phyloP scores from a whole-genome alignment of 495 filamentous ascomycete species.

The Aspergillus baeticus region DNA sequence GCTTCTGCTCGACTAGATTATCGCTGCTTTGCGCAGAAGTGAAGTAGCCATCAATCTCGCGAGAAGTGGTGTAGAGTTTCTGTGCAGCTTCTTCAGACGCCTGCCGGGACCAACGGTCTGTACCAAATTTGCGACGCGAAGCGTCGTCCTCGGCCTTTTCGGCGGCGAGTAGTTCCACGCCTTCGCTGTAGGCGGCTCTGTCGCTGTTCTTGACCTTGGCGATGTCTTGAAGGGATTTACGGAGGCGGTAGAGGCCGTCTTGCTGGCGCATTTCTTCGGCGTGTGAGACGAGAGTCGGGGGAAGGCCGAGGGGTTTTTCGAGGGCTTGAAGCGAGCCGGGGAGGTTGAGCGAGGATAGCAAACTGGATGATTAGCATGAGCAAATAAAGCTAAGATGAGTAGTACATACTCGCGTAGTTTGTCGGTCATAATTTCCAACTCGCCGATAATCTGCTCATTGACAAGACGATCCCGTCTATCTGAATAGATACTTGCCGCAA shows the following conservation, averaged over 20 bases:
- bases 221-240: constrained; percentile 78
- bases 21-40: constrained; percentile 82
- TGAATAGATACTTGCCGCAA: constrained; percentile 93
- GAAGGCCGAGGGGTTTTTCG: constrained; percentile 92
- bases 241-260: constrained; percentile 73
- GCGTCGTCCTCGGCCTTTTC: constrained; percentile 82
- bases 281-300: constrained; percentile 77
- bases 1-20: constrained; percentile 73
- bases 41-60: constrained; percentile 85
- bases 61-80: constrained; percentile 72
- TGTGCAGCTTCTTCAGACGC: constrained; percentile 66
- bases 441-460: constrained; percentile 79
- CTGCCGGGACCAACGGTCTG: constrained; percentile 76
- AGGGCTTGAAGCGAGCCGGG: constrained; percentile 92
- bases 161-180: constrained; percentile 67
- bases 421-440: constrained; percentile 79
- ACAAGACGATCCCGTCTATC: constrained; percentile 86
- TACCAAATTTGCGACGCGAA: constrained; percentile 77
- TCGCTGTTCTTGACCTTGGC: constrained; percentile 80
- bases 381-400: neutral
- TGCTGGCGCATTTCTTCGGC: constrained; percentile 96
- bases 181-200: constrained; percentile 74
- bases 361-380: constrained; percentile 27
- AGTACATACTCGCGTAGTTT: constrained; percentile 65
- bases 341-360: constrained; percentile 79